These are phyloP conservation scores for Arachnopeziza araneosa DNA, from an alignment of 2,329 filamentous ascomycete genomes.

Conservation along the genomic window DNA sequence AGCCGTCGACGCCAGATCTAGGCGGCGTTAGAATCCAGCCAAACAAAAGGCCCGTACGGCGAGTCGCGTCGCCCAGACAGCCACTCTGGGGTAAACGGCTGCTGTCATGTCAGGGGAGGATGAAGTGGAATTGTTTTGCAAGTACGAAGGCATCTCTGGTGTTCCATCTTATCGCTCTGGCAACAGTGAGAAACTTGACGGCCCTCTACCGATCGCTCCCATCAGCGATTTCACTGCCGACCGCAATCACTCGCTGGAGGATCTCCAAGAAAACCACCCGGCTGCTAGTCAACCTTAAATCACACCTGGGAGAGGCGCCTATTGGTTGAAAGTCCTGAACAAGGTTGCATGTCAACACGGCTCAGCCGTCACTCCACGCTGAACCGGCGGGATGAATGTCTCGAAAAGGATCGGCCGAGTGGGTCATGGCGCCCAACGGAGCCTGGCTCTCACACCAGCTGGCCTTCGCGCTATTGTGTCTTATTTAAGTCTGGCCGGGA, in stretches of 20 bases:
- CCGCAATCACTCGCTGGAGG: background rate
- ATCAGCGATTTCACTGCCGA: background rate
- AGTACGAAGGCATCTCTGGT: background rate
- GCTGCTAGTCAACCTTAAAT: background rate
- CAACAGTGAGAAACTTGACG: too few relatives aligned
- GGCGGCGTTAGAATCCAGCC: background rate
- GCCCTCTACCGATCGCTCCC: too few relatives aligned
- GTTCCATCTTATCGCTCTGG: too few relatives aligned
- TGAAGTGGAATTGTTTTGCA: background rate
- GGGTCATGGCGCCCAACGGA: background rate
- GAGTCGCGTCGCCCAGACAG: background rate
- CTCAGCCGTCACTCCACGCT: background rate
- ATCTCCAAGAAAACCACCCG: background rate
- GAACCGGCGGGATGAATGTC: background rate
- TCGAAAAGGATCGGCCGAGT: background rate
- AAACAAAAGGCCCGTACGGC: background rate
- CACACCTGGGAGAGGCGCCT: background rate
- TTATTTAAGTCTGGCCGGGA: background rate
- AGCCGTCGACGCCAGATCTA: background rate
- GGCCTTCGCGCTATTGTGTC: background rate
- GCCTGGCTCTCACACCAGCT: background rate
- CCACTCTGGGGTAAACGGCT: background rate
- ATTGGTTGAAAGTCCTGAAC: background rate
- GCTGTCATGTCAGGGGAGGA: background rate
- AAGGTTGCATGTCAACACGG: background rate